Conservation (phyloP, 192 early-diverging fungal species). For the Coemansia biformis region DNA sequence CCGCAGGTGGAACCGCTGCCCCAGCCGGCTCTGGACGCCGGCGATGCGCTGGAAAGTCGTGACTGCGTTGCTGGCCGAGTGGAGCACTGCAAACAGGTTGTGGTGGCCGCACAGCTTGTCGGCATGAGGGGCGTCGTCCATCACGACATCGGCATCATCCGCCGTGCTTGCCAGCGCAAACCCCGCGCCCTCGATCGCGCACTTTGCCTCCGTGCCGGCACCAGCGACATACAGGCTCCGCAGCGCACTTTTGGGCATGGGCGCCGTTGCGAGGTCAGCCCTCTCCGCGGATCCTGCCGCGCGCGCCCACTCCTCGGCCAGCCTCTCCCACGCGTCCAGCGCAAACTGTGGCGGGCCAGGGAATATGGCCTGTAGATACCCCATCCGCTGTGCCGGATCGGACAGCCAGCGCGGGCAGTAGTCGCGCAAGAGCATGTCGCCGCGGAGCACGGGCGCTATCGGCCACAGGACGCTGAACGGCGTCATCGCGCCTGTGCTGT, state of each 20-base stretch:
- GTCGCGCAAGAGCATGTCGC: conserved; percentile 55
- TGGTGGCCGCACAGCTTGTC: conserved; percentile 28
- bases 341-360: conserved; percentile 29
- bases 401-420: conserved; percentile 56
- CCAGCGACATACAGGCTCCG: conserved; percentile 23
- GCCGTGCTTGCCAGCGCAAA: conserved; percentile 6
- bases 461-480: conserved; percentile 66
- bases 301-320: conserved; percentile 19
- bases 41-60: conserved; percentile 30
- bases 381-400: conserved; percentile 44
- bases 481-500: conserved; percentile 48
- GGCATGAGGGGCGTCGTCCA: conserved; percentile 14
- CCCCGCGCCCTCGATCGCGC: conserved; percentile 14
- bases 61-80: conserved; percentile 22
- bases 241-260: conserved; percentile 6
- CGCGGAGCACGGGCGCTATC: conserved; percentile 49
- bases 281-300: conserved; percentile 11
- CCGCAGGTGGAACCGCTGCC: conserved; percentile 29
- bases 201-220: conserved; percentile 1
- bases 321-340: conserved; percentile 25
- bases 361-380: conserved; percentile 53
- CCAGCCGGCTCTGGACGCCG: conserved; percentile 35
- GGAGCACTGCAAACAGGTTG: conserved; percentile 23
- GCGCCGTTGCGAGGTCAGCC: conserved; percentile 3
- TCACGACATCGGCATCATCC: conserved; percentile 32